A percentile compares a stretch with the other conserved stretches of the same genome.
Conservation (phyloP, 306 rosid genomes). For the Luffa aegyptiaca region DNA sequence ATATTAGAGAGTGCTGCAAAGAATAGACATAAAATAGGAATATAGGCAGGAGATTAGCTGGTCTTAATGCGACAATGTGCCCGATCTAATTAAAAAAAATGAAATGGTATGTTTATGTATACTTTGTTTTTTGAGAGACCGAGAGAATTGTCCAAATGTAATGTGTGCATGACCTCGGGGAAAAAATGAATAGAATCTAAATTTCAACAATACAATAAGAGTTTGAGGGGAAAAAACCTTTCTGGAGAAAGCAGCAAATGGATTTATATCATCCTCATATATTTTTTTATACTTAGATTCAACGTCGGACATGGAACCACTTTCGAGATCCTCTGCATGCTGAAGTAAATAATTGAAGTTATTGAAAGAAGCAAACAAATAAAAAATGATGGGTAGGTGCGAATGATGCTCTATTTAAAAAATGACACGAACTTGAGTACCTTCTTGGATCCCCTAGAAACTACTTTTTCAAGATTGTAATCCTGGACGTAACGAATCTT, state of each 20-base stretch:
- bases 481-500: conserved; percentile 97
- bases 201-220: background rate
- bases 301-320: conserved; percentile 89
- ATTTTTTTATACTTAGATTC: conserved; percentile 97
- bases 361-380: background rate
- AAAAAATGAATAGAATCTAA: background rate
- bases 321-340: conserved; percentile 92
- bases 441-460: conserved; percentile 93
- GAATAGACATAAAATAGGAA: background rate
- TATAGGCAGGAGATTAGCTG: background rate
- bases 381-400: background rate
- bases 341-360: conserved; percentile 17
- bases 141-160: background rate
- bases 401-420: background rate
- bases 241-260: conserved; percentile 97
- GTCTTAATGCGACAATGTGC: background rate
- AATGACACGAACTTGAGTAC: conserved; percentile 18
- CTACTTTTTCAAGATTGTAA: conserved; percentile 85
- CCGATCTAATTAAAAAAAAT: background rate
- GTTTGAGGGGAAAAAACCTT: conserved; percentile 36
- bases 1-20: background rate
- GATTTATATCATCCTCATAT: conserved; percentile 95
- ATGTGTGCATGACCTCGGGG: background rate
- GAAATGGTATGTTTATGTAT: background rate
- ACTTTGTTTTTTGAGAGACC: background rate